A percentile compares a stretch with the other conserved stretches of the same genome.
Conservation (phyloP, 1,284 basidiomycete genomes). For the Trichosporon inkin region DNA sequence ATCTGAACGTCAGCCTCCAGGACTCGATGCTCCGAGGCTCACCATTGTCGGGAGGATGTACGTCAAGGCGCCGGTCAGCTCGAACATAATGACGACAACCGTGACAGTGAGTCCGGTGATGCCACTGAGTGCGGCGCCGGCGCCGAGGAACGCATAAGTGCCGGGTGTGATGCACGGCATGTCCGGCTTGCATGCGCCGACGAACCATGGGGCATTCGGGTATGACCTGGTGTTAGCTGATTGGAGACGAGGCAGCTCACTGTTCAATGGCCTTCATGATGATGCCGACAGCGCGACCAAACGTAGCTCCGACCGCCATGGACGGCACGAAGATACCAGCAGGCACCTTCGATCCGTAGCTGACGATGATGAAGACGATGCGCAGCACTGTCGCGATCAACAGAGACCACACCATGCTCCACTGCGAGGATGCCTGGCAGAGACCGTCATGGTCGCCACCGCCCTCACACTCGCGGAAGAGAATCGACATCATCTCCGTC, state of each 20-base stretch:
- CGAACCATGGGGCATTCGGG: conserved; percentile 78
- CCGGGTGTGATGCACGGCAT: conserved; percentile 97
- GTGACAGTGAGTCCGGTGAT: conserved; percentile 96
- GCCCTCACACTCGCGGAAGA: conserved; percentile 94
- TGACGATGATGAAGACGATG: conserved; percentile 79
- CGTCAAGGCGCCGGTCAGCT: conserved; percentile 95
- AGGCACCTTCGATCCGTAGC: conserved; percentile 94
- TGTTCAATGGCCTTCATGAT: conserved; percentile 85
- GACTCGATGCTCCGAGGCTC: conserved; percentile 78
- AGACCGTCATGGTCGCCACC: conserved; percentile 87
- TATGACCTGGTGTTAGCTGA: conserved; percentile 59
- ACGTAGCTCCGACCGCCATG: conserved; percentile 95
- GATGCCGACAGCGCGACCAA: conserved; percentile 93
- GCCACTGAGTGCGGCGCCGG: conserved; percentile 90
- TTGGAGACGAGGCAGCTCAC: conserved; percentile 53
- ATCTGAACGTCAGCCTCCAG: conserved; percentile 98
- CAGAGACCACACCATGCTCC: conserved; percentile 90
- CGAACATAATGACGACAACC: conserved; percentile 99
- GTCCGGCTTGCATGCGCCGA: conserved; percentile 76
- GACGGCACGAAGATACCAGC: conserved; percentile 97
- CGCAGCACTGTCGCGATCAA: conserved; percentile 87
- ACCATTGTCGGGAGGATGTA: conserved; percentile 99
- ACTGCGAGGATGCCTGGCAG: conserved; percentile 92
- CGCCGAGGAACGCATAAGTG: conserved; percentile 92
- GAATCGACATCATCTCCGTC: conserved; percentile 93